Base-by-base conservation (phyloP, 768 basidiomycete species). In the Pleurotus pulmonarius region DNA sequence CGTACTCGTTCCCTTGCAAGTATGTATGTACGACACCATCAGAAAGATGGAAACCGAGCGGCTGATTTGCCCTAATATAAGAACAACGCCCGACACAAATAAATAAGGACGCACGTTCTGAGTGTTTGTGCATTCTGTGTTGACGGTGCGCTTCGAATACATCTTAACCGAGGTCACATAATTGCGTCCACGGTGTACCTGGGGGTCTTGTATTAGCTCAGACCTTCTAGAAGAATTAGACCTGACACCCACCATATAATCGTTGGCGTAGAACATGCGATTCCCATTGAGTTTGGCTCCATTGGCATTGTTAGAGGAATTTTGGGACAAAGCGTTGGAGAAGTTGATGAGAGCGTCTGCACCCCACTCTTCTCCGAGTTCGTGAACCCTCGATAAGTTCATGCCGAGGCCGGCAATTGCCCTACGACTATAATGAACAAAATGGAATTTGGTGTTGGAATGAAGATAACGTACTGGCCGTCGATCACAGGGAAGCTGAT, bases 1-100 rank as follows among this genome's bases (percentile, higher is more conserved):
- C 84, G 64, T 89, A 90, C 66, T 90, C 88, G 61, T 81, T 71
- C 12, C 88, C 88, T 48, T 70, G 69, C 20, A 85, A 63, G 66
- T 88, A 88, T 0, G 83, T 88, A 65, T 85, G 83, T 8, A 83
- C 65, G 0, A 78, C 76, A 3, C 87, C 88, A 55, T 88, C 85
- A 3, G 85, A 76, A 6, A 90, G 73, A 63, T 90, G 88, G 70
- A 88, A 87, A 9, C 86, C 87, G 15, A 80, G 68, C 5, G 82
- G 84, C 82, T 83, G 55, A 49, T 29, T 38, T 16, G 15, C 57
- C 16, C 41, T 49, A 52, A 58, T 18, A 60, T 20, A 43, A 48
- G 47, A 43, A 16, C 9, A 4, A 9, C 38, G 26, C 16, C 38
- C 2, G 26, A 8, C 12, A 11, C 12, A 2, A 18, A 3, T 43